Conservation (phyloP, 441 rosid species). For the Sinapis alba region DNA sequence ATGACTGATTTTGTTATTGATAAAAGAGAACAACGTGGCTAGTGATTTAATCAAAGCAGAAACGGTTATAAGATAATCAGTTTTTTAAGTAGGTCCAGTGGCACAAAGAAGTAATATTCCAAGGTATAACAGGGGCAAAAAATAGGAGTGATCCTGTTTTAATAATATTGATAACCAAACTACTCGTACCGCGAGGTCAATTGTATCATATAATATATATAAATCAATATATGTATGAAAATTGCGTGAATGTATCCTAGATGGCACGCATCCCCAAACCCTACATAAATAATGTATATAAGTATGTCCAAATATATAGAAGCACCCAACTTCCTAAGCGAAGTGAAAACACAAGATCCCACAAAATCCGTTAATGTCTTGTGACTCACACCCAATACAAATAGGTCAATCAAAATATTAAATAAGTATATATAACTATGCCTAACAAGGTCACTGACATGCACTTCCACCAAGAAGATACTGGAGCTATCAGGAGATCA, state of each 20-base stretch:
- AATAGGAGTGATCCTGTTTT: too few relatives aligned
- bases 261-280: slow-evolving; percentile 38
- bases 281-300: neutral
- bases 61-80: too few relatives aligned
- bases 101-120: too few relatives aligned
- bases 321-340: slow-evolving; percentile 26
- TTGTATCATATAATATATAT: neutral
- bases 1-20: too few relatives aligned
- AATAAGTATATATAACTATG: slow-evolving; percentile 17
- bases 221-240: neutral
- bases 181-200: neutral
- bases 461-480: slow-evolving; percentile 24
- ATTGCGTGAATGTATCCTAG: slow-evolving; percentile 5
- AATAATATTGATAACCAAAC: neutral
- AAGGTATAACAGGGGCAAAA: too few relatives aligned
- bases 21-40: too few relatives aligned
- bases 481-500: slow-evolving; percentile 5
- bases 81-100: too few relatives aligned
- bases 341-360: slow-evolving; percentile 37
- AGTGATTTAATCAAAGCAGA: too few relatives aligned
- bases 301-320: slow-evolving; percentile 6
- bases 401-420: neutral
- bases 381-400: slow-evolving; percentile 18
- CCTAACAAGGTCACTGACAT: slow-evolving; percentile 26
- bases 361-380: slow-evolving; percentile 36